Evolutionary conservation across 441 rosid genomes (phyloP).

Genomic region (Heliophila coronopifolia): DNA sequence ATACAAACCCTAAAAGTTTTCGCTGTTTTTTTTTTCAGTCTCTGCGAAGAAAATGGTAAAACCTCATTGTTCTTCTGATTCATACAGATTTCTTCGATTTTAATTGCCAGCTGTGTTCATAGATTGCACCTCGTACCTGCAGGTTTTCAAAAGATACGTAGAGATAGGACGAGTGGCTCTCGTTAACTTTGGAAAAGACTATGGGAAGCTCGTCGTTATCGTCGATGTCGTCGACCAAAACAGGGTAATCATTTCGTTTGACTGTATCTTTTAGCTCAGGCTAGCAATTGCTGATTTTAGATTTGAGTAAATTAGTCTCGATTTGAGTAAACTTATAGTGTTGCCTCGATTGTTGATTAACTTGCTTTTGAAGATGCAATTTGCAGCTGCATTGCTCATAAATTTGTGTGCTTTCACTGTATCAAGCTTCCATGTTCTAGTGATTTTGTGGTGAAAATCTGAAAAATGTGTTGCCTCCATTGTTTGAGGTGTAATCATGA

Average conservation of each 20-base stretch:
- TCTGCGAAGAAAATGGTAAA: conserved; percentile 17
- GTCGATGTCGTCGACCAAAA: conserved; percentile 83
- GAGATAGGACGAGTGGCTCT: conserved; percentile 95
- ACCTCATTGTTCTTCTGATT: neutral
- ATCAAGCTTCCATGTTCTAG: neutral
- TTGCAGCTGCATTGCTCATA: neutral
- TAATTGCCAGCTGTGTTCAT: neutral
- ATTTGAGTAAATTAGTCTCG: too few species aligned
- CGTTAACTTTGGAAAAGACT: conserved; percentile 79
- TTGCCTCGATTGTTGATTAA: too few species aligned
- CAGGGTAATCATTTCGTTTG: conserved; percentile 47
- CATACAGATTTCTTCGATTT: neutral
- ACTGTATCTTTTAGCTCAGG: too few species aligned
- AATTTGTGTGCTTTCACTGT: neutral
- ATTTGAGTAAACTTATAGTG: too few species aligned
- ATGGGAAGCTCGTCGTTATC: conserved; percentile 73
- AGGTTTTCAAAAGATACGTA: conserved; percentile 84
- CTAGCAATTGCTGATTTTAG: too few species aligned
- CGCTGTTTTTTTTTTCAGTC: too few species aligned
- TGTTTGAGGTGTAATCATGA: neutral
- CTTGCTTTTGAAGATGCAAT: neutral
- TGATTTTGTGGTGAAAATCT: neutral
- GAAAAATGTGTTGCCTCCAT: neutral
- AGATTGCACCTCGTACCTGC: neutral
- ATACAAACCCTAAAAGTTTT: too few species aligned